Evolutionary conservation across 2,329 filamentous ascomycete genomes (phyloP), one percentile per base, ranked within the genome.

Genomic region (Aureobasidium leucospermi): DNA sequence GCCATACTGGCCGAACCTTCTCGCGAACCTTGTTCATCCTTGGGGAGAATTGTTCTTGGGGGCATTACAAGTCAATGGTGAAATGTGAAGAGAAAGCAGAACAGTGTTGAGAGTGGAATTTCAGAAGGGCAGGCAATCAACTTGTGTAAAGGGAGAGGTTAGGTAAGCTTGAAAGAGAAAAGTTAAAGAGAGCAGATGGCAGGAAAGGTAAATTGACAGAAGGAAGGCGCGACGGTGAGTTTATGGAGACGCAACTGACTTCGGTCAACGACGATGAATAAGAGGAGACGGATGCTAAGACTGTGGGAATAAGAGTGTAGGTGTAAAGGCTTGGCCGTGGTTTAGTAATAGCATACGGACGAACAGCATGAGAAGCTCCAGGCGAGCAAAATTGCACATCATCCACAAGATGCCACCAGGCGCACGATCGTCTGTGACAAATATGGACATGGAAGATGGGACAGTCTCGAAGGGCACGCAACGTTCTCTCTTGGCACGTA

Each of bases 11-110:
- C 52, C 23, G 47, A 36, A 38, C 38, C 52, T 11, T 56, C 59
- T 15, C 42, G 36, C 16, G 52, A 49, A 56, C 46, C 59, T 60
- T 61, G 61, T 58, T 61, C 52, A 58, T 58, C 60, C 60, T 63
- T 61, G 16, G 59, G 52, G 19, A 57, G 59, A n/a, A 61, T 61
- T 6, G 36, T 42, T 47, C 59, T 56, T 15, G 52, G 59, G 23
- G 59, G 51, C 59, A 61, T 53, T 47, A 56, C 52, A 36, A 28
- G 39, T 42, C 16, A 28, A 45, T 38, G 19, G 43, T 19, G 10
- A 51, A 31, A 34, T 34, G 23, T 31, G 45, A 28, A 45, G n/a
- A 34, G n/a, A 34, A 42, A 58, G 13, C 23, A 38, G 29, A 47
- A 57, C 39, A 11, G 28, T n/a, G n/a, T 10, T 10, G 10, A 9